Conservation (phyloP, 2,329 filamentous ascomycete genomes). For the Incumbomyces lentus region DNA sequence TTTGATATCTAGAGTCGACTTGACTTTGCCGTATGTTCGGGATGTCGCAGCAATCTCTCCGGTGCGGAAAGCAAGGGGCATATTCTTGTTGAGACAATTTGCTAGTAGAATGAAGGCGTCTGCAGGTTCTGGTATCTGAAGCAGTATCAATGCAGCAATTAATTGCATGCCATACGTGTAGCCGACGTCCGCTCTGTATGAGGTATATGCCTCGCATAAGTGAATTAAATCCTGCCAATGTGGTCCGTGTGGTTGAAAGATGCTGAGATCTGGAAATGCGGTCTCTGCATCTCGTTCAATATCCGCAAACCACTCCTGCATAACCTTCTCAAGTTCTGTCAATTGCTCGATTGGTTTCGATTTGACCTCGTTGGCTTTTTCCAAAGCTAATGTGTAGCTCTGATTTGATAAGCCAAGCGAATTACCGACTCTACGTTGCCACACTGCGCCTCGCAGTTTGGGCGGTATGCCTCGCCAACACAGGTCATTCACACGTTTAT, state of each 20-base stretch:
- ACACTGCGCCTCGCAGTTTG: conserved; percentile 46
- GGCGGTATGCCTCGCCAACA: conserved; percentile 56
- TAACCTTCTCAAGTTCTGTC: conserved; percentile 32
- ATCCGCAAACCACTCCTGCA: conserved; percentile 43
- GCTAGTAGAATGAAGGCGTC: conserved; percentile 50
- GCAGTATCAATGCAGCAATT: conserved; percentile 47
- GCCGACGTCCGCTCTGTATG: conserved; percentile 54
- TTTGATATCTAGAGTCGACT: conserved; percentile 49
- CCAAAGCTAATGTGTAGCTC: conserved; percentile 48
- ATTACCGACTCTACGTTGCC: conserved; percentile 52
- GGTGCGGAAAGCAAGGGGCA: conserved; percentile 52
- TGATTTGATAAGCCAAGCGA: conserved; percentile 46
- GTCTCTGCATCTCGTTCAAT: conserved; percentile 44
- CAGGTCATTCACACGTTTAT: conserved; percentile 47
- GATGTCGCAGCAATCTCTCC: conserved; percentile 46
- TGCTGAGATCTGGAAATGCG: conserved; percentile 48
- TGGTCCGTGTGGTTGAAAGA: conserved; percentile 46
- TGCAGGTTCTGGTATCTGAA: conserved; percentile 43
- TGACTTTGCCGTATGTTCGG: conserved; percentile 46
- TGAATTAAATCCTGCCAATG: conserved; percentile 47
- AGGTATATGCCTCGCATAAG: conserved; percentile 51
- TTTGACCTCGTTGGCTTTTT: conserved; percentile 42
- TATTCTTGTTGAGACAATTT: conserved; percentile 51
- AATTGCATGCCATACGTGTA: conserved; percentile 51
- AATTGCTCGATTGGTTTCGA: conserved; percentile 28